phyloP scores from a whole-genome alignment of 805 yeast genomes.

The Cephaloascus fragrans region DNA sequence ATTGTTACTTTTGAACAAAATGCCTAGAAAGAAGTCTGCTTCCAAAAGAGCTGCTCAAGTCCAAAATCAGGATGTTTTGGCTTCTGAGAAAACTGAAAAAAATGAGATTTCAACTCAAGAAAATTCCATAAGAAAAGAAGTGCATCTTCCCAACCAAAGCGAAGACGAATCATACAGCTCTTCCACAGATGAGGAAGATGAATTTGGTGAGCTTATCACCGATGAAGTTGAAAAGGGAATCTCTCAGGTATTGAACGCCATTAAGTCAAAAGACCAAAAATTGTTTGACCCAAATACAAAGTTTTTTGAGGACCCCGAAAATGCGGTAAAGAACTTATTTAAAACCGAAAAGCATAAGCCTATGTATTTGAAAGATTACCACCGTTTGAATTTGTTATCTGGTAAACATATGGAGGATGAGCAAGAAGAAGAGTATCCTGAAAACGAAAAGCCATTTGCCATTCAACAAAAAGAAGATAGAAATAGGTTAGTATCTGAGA shows the following conservation, averaged over 20 bases:
- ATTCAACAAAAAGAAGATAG: slow-evolving; percentile 71
- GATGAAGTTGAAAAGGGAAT: slow-evolving; percentile 79
- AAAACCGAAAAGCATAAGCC: slow-evolving; percentile 49
- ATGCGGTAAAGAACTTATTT: slow-evolving; percentile 17
- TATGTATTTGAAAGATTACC: slow-evolving; percentile 84
- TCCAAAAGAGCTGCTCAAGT: slow-evolving; percentile 59
- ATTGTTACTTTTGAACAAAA: no score
- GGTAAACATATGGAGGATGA: slow-evolving; percentile 52
- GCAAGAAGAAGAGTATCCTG: slow-evolving; percentile 35
- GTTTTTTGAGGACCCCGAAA: slow-evolving; percentile 65
- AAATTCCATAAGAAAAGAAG: slow-evolving; percentile 2
- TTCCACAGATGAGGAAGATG: slow-evolving; percentile 76
- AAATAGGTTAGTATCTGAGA: slow-evolving; percentile 62
- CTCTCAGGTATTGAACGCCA: slow-evolving; percentile 57
- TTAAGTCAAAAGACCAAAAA: slow-evolving; percentile 55
- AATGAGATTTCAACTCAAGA: slow-evolving; percentile 4
- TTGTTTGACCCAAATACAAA: slow-evolving; percentile 59
- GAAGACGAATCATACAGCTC: slow-evolving; percentile 12
- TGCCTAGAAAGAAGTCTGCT: slow-evolving; percentile 88
- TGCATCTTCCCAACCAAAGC: slow-evolving; percentile 5
- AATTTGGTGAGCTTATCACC: slow-evolving; percentile 79
- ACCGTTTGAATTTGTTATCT: slow-evolving; percentile 69
- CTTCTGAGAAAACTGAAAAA: slow-evolving; percentile 6
- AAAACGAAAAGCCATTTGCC: slow-evolving; percentile 58
- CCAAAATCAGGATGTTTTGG: slow-evolving; percentile 9